A percentile compares a stretch with the other conserved stretches of the same genome.
Evolutionary conservation across 768 basidiomycete species (phyloP).

Genomic region (Rhodotorula diobovata): DNA sequence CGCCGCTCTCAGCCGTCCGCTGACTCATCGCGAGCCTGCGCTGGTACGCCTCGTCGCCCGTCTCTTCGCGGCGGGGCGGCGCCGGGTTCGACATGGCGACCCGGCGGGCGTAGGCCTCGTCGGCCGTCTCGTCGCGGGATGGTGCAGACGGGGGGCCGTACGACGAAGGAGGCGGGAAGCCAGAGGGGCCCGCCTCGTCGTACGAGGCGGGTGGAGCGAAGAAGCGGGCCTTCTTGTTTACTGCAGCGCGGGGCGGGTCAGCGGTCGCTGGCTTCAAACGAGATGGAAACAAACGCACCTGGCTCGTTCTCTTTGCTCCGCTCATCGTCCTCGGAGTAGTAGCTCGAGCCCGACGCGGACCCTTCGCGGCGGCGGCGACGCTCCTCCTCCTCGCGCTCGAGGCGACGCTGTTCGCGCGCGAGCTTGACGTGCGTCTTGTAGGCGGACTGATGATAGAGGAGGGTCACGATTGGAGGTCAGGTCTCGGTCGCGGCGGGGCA

Average conservation of each 20-base stretch:
- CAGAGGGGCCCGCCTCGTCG: constrained; percentile 8
- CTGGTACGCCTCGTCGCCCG: constrained; percentile 36
- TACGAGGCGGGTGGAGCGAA: constrained; percentile 35
- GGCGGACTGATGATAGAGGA: constrained; percentile 10
- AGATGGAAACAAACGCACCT: background rate
- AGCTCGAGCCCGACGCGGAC: constrained; percentile 19
- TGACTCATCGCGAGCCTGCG: constrained; percentile 7
- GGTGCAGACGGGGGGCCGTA: constrained; percentile 12
- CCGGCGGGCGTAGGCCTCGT: constrained; percentile 35
- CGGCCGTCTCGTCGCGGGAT: constrained; percentile 26
- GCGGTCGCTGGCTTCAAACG: background rate
- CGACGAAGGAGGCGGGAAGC: background rate
- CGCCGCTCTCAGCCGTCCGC: constrained; percentile 2
- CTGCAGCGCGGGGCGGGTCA: background rate
- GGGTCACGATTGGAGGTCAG: background rate
- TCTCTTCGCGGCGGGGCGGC: constrained; percentile 7
- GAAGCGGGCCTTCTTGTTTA: constrained; percentile 32
- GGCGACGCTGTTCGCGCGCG: constrained; percentile 10
- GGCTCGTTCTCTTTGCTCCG: constrained; percentile 10
- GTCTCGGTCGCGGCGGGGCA: background rate
- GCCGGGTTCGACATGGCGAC: constrained; percentile 16
- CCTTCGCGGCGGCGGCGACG: constrained; percentile 13
- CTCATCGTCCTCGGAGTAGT: constrained; percentile 31
- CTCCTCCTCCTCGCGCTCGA: constrained; percentile 36
- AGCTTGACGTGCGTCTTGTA: constrained; percentile 34